A percentile compares a stretch with the other conserved stretches of the same genome.
These are phyloP conservation scores for Lichtheimia ramosa DNA, from an alignment of 371 early-diverging fungal species.

Conservation along the genomic window DNA sequence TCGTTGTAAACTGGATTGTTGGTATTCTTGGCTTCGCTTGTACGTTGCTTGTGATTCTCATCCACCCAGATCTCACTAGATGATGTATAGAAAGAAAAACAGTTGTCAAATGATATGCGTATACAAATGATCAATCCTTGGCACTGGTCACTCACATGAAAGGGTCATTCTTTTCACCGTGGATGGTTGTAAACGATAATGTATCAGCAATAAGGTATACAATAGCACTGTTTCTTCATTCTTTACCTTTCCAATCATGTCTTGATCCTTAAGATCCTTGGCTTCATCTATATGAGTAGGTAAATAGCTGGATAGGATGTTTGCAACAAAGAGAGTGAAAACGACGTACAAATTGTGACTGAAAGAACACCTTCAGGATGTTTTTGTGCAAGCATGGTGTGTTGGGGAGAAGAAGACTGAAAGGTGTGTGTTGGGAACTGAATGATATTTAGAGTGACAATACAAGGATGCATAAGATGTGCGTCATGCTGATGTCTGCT, in stretches of 20 bases:
- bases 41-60: constrained; percentile 40
- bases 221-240: background rate
- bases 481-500: no score
- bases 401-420: background rate
- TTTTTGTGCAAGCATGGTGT: background rate
- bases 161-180: constrained; percentile 21
- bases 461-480: no score
- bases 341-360: constrained; percentile 25
- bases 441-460: no score
- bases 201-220: background rate
- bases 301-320: no score
- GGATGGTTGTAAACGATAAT: background rate
- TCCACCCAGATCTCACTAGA: constrained; percentile 38
- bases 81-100: no score
- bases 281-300: constrained; percentile 22
- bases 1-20: constrained; percentile 46
- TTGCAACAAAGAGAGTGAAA: background rate
- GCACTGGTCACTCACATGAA: constrained; percentile 17
- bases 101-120: background rate
- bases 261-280: constrained; percentile 33
- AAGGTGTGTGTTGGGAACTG: no score
- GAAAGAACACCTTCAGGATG: constrained; percentile 27
- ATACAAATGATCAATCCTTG: background rate
- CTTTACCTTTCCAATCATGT: constrained; percentile 22
- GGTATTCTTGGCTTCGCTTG: constrained; percentile 20